Conservation (phyloP, 2,329 filamentous ascomycete species). For the Huntiella omanensis region DNA sequence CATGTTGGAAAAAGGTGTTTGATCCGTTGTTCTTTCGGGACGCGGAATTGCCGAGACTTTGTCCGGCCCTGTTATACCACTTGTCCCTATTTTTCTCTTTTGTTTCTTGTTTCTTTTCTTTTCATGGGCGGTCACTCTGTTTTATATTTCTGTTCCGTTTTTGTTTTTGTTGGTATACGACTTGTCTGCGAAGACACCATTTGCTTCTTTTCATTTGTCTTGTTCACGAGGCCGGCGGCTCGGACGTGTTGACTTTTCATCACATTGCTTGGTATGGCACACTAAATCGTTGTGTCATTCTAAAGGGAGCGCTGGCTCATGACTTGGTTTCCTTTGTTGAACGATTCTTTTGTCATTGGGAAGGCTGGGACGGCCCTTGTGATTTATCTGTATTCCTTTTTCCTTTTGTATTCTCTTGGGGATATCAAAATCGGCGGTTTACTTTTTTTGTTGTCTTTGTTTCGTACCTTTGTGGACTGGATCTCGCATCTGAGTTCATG, state of each 20-base stretch:
- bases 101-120: not conserved
- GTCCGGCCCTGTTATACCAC: not conserved
- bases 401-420: not conserved
- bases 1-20: too few relatives aligned
- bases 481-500: too few relatives aligned
- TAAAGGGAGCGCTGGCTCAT: too few relatives aligned
- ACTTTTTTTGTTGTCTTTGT: not conserved
- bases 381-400: conserved; percentile 2
- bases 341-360: not conserved
- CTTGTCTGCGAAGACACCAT: conserved; percentile 9
- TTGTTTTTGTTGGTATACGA: conserved; percentile 10
- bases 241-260: too few relatives aligned
- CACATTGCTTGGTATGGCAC: too few relatives aligned
- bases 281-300: not conserved
- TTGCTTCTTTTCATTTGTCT: conserved; percentile 1
- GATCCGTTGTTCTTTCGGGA: too few relatives aligned
- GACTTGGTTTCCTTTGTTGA: too few relatives aligned
- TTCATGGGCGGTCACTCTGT: not conserved
- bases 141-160: conserved; percentile 1
- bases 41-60: too few relatives aligned
- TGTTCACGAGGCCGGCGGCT: not conserved
- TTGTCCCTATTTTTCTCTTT: not conserved
- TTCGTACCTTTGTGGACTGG: not conserved
- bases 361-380: not conserved
- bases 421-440: conserved; percentile 2